These are phyloP conservation scores for Dothideomycetidae sp. DNA, from an alignment of 2,329 filamentous ascomycete species.

Conservation along the genomic window DNA sequence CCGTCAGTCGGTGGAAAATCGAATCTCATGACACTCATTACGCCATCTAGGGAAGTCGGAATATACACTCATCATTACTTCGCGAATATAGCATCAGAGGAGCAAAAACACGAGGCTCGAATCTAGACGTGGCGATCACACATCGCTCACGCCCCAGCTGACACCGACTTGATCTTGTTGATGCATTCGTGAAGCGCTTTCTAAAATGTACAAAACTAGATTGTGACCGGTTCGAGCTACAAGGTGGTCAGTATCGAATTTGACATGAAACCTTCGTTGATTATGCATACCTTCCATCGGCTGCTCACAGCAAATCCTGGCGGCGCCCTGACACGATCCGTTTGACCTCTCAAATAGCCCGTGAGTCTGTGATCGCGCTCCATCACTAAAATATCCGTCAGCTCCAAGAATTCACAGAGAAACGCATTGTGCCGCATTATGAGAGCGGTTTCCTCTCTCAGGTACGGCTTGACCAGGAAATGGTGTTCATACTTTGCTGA, in stretches of 20 bases:
- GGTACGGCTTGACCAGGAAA: neutral
- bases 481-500: conserved; percentile 35
- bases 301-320: conserved; percentile 52
- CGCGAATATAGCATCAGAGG: too few relatives aligned
- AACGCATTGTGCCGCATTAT: neutral
- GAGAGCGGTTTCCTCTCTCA: neutral
- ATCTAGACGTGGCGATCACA: too few relatives aligned
- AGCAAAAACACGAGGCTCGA: too few relatives aligned
- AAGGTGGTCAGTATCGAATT: conserved; percentile 1
- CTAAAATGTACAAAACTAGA: too few relatives aligned
- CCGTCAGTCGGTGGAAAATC: too few relatives aligned
- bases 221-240: conserved; percentile 8
- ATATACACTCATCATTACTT: too few relatives aligned
- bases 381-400: conserved; percentile 41
- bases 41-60: too few relatives aligned
- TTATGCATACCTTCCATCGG: conserved; percentile 47
- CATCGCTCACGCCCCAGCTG: too few relatives aligned
- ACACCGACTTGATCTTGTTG: too few relatives aligned
- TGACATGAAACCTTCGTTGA: neutral
- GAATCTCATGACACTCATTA: too few relatives aligned
- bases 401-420: neutral
- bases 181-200: too few relatives aligned
- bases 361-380: conserved; percentile 50
- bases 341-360: conserved; percentile 46
- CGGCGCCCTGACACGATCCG: conserved; percentile 43